Base-by-base conservation (phyloP, 2,329 filamentous ascomycete genomes). In the Hymenoscyphus fructigenus region DNA sequence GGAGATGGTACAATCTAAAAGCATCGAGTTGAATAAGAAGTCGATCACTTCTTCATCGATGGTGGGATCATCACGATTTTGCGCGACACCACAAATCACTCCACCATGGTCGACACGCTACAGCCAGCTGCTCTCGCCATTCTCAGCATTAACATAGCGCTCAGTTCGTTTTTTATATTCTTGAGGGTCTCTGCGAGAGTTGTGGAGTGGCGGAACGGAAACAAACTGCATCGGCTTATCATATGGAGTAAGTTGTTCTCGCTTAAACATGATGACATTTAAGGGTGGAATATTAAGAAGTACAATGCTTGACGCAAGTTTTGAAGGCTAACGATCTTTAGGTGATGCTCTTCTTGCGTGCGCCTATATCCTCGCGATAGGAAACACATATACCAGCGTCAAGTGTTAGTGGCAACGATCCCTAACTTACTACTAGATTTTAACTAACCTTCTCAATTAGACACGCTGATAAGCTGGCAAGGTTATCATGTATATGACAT, bases 401-500 rank as follows among this genome's bases (percentile, higher is more conserved):
- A 10, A 20, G 23, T 53, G 47, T 53, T 53, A 23, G 47, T 53
- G 36, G 7, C 10, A 14, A 41, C n/a, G 5, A 12, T n/a, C 47
- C 23, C 47, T 5, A 23, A 20, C 36, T 41, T 10, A 17, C 9
- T 4, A 41, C 4, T 4, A 53, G n/a, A 26, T 17, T n/a, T 12
- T 5, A 10, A n/a, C 47, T 53, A 20, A 53, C 47, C 20, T 53
- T 23, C 47, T 47, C 5, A 53, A 53, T 23, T n/a, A 53, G 47
- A 53, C 47, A 53, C 29, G 55, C 12, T 64, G 44, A 32, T 58
- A 57, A 23, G 44, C 34, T 20, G 17, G 56, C n/a, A 58, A 17
- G 56, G 47, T 23, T 64, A 55, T 26, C 53, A 60, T 53, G 62
- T 50, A 6, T 56, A 56, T 14, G 59, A 62, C 32, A 47, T 47